Conservation (phyloP, 192 early-diverging fungal genomes). For the Podila horticola region DNA sequence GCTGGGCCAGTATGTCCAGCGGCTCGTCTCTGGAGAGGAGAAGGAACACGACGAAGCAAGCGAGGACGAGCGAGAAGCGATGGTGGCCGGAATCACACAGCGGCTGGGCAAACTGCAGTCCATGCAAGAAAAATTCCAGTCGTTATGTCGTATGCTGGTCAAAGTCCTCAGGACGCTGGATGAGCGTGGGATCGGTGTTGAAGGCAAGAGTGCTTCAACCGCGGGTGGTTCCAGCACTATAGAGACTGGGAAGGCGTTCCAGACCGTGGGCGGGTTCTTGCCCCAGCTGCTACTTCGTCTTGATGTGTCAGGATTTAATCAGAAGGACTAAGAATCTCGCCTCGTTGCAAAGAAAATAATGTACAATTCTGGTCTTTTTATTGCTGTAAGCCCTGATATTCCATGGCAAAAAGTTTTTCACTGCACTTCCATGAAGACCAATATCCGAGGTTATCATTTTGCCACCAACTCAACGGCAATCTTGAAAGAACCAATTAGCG, state of each 20-base stretch:
- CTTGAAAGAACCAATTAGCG: conserved; percentile 90
- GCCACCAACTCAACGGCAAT: conserved; percentile 68
- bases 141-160: conserved; percentile 47
- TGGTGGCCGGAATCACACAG: background rate
- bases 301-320: conserved; percentile 43
- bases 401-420: too few relatives aligned
- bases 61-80: background rate
- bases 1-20: conserved; percentile 13
- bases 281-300: conserved; percentile 52
- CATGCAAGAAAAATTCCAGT: conserved; percentile 49
- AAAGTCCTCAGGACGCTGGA: conserved; percentile 51
- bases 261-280: conserved; percentile 34
- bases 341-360: too few relatives aligned
- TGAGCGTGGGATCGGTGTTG: conserved; percentile 44
- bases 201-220: conserved; percentile 8
- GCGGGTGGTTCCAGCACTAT: background rate
- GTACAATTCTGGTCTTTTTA: too few relatives aligned
- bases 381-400: too few relatives aligned
- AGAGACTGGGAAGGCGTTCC: conserved; percentile 5
- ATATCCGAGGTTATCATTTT: conserved; percentile 8
- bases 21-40: background rate
- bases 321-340: background rate
- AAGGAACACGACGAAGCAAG: conserved; percentile 4
- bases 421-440: background rate
- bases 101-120: conserved; percentile 21